These are phyloP conservation scores for Fusarium humuli DNA, from an alignment of 2,329 filamentous ascomycete species.

Conservation along the genomic window DNA sequence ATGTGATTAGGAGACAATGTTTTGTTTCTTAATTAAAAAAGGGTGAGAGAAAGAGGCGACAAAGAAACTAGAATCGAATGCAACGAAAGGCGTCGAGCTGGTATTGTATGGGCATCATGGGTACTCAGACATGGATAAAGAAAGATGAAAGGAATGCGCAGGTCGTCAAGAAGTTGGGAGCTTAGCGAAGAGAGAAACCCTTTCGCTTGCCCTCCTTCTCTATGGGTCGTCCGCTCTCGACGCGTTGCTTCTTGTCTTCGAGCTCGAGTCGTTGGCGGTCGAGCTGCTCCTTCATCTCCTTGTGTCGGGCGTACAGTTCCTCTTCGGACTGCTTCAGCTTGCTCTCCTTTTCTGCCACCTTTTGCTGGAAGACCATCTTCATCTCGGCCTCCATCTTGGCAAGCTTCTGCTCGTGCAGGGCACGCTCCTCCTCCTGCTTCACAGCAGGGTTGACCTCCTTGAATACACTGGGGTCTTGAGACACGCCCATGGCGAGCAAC, in stretches of 20 bases:
- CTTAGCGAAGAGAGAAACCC: slow-evolving; percentile 97
- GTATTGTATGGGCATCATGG: slow-evolving; percentile 70
- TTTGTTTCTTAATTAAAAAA: slow-evolving; percentile 55
- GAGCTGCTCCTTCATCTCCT: slow-evolving; percentile 99
- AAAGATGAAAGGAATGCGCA: slow-evolving; percentile 46
- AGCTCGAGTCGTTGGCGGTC: slow-evolving; percentile 94
- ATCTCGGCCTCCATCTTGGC: slow-evolving; percentile 99
- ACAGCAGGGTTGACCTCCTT: slow-evolving; percentile 99
- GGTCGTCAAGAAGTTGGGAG: slow-evolving; percentile 39
- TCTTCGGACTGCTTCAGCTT: slow-evolving; percentile 99
- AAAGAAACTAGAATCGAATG: slow-evolving; percentile 58
- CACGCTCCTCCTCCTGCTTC: slow-evolving; percentile 99
- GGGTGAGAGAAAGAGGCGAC: slow-evolving; percentile 52
- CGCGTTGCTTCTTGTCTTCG: slow-evolving; percentile 96
- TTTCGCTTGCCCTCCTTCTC: slow-evolving; percentile 99
- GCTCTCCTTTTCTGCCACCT: slow-evolving; percentile 99
- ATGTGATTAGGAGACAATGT: slow-evolving; percentile 52
- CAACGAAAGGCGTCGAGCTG: slow-evolving; percentile 67
- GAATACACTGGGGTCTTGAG: slow-evolving; percentile 98
- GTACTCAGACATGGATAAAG: slow-evolving; percentile 68
- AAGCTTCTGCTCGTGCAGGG: slow-evolving; percentile 98
- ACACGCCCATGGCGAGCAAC: slow-evolving; percentile 97
- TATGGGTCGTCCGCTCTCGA: slow-evolving; percentile 94
- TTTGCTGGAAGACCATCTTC: slow-evolving; percentile 99
- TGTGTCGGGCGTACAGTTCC: slow-evolving; percentile 96